phyloP scores from a whole-genome alignment of 257 asterid species.

The Echium plantagineum region DNA sequence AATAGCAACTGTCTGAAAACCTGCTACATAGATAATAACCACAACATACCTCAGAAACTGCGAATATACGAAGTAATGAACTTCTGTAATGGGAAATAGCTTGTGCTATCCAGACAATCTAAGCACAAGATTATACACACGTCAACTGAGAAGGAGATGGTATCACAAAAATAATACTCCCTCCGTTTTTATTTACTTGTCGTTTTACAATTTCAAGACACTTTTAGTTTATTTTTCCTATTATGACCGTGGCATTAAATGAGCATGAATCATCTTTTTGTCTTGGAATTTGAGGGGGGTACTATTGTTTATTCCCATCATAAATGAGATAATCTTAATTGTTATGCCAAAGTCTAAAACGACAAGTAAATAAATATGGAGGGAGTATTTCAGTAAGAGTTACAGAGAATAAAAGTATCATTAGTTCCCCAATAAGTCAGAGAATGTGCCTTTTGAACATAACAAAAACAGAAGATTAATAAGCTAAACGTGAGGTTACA shows the following conservation, averaged over 20 bases:
- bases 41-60: constrained; percentile 85
- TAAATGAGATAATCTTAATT: no score
- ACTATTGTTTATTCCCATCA: no score
- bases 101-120: constrained; percentile 17
- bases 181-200: no score
- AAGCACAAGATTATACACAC: constrained; percentile 15
- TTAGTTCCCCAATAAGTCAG: no score
- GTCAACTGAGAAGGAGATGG: constrained; percentile 10
- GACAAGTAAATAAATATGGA: no score
- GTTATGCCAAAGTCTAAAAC: no score
- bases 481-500: background rate
- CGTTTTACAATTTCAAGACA: no score
- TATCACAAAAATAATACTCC: background rate
- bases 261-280: no score
- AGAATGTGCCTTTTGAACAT: background rate
- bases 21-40: constrained; percentile 94
- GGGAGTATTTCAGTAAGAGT: no score
- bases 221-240: no score
- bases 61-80: constrained; percentile 21
- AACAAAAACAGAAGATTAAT: background rate
- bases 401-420: background rate
- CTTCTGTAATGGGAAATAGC: constrained; percentile 29
- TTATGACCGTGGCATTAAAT: no score
- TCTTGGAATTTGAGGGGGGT: no score
- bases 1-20: constrained; percentile 99